phyloP scores from a whole-genome alignment of 169 alveolate genomes.

The Cardiosporidium cionae region DNA sequence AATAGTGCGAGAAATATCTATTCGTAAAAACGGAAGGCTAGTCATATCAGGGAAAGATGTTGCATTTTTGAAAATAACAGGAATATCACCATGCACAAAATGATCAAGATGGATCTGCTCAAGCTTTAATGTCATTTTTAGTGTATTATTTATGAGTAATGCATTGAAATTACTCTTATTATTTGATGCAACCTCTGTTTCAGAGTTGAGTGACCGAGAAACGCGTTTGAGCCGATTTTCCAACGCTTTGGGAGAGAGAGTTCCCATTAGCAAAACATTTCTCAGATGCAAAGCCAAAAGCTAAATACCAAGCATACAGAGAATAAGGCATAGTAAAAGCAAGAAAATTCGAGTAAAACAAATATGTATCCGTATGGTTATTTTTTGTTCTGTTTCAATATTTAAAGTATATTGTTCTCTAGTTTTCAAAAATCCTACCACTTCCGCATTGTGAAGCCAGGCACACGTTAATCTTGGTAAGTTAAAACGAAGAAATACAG shows the following conservation, averaged over 20 bases:
- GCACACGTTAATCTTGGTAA: constrained; percentile 46
- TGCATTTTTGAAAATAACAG: constrained; percentile 65
- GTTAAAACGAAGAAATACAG: constrained; percentile 31
- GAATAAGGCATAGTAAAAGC: neutral
- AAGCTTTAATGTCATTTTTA: neutral
- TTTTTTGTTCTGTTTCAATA: neutral
- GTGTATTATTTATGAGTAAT: neutral
- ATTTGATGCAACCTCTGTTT: neutral
- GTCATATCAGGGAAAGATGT: constrained; percentile 12
- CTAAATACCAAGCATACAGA: neutral
- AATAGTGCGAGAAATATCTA: constrained; percentile 28
- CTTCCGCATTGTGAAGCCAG: constrained; percentile 53
- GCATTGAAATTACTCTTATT: neutral
- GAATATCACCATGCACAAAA: constrained; percentile 74
- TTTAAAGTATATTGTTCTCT: neutral
- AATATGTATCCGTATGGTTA: neutral
- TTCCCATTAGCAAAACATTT: constrained; percentile 11
- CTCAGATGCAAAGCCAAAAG: constrained; percentile 26
- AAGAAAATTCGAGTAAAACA: neutral
- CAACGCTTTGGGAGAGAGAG: constrained; percentile 17
- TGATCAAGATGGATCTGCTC: constrained; percentile 55
- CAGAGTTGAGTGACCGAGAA: neutral
- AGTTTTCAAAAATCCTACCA: constrained; percentile 14
- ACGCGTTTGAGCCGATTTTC: neutral
- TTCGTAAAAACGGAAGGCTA: constrained; percentile 20